Conservation (phyloP, 495 filamentous ascomycete species). For the Penicillium turbatum region DNA sequence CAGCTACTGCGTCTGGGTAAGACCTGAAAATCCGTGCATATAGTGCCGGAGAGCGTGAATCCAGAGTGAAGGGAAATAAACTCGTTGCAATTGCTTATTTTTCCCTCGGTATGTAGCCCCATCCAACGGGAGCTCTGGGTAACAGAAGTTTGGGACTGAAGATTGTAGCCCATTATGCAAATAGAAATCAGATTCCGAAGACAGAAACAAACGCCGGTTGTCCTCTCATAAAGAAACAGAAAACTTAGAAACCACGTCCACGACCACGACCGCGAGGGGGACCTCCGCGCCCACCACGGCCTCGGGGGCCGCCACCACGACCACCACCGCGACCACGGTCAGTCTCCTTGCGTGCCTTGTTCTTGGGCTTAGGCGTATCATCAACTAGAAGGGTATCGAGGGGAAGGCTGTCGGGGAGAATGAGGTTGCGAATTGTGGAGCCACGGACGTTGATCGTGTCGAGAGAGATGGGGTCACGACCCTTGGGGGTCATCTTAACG, state of each 20-base stretch:
- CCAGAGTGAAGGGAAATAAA: not conserved
- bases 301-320: constrained; percentile 52
- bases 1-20: not conserved
- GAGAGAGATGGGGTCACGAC: constrained; percentile 77
- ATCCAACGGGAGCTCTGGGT: constrained; percentile 17
- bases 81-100: constrained; percentile 7
- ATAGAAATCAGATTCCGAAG: constrained; percentile 20
- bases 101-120: constrained; percentile 14
- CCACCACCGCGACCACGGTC: constrained; percentile 63
- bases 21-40: too few relatives aligned
- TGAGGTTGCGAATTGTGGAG: constrained; percentile 87
- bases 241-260: constrained; percentile 46
- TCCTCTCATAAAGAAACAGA: constrained; percentile 17
- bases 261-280: constrained; percentile 65
- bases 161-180: constrained; percentile 25
- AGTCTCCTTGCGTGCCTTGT: constrained; percentile 94
- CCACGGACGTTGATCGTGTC: constrained; percentile 97
- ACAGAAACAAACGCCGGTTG: constrained; percentile 28
- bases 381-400: constrained; percentile 93
- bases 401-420: constrained; percentile 89
- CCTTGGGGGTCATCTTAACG: constrained; percentile 89
- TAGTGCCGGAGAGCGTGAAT: not conserved
- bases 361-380: constrained; percentile 96
- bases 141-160: constrained; percentile 13
- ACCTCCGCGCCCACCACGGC: constrained; percentile 54